phyloP scores from a whole-genome alignment of 108 stramenopile genomes.

The Aurantiochytrium sp. region DNA sequence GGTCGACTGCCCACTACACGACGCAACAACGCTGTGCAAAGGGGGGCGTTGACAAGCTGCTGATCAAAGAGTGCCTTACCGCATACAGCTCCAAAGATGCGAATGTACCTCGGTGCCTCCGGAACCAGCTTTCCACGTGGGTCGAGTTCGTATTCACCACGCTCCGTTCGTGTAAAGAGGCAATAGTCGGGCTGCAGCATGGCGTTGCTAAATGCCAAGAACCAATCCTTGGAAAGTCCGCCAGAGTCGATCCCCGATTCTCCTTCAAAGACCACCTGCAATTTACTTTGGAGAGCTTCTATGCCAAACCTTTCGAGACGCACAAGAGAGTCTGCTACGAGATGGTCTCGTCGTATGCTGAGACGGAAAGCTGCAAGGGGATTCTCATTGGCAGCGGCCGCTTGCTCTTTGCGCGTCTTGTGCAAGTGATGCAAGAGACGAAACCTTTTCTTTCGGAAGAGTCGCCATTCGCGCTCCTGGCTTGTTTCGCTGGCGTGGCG shows the following conservation, averaged over 20 bases:
- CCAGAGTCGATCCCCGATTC: slow-evolving; percentile 26
- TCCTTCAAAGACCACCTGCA: slow-evolving; percentile 5
- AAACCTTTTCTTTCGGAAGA: slow-evolving; percentile 7
- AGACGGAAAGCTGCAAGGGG: neutral
- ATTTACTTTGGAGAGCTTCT: neutral
- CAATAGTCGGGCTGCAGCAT: neutral
- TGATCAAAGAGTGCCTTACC: slow-evolving; percentile 1
- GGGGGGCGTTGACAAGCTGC: neutral
- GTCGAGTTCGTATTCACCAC: neutral
- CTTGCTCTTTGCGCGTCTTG: neutral
- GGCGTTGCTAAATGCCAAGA: neutral
- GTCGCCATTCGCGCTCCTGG: neutral
- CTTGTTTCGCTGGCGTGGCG: neutral
- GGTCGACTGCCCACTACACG: neutral
- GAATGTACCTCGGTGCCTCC: neutral
- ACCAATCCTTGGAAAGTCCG: slow-evolving; percentile 30
- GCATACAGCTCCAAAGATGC: neutral
- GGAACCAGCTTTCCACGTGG: neutral
- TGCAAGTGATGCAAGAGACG: neutral
- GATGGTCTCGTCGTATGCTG: neutral
- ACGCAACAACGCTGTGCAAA: neutral
- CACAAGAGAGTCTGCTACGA: neutral
- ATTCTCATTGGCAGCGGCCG: neutral
- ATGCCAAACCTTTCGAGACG: neutral
- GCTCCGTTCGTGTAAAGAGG: neutral